phyloP scores from a whole-genome alignment of 106 monocot genomes.

The Cymbidium sinense region DNA sequence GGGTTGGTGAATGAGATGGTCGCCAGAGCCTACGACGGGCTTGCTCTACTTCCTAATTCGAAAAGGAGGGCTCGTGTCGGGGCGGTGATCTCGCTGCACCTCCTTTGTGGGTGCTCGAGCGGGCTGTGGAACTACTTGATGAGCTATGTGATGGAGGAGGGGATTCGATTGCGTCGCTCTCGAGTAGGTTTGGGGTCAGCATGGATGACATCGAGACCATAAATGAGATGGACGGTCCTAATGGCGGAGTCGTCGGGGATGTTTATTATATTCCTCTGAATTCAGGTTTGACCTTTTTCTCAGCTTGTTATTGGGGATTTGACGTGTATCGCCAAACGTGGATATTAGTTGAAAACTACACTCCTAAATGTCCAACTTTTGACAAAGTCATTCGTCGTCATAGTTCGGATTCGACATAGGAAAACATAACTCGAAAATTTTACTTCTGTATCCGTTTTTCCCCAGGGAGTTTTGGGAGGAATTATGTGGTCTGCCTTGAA shows the following conservation, averaged over 20 bases:
- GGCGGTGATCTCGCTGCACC: constrained; percentile 53
- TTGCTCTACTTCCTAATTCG: constrained; percentile 40
- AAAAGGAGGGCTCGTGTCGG: constrained; percentile 27
- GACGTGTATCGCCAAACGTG: too few species aligned
- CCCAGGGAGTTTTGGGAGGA: not conserved
- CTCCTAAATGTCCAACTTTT: too few species aligned
- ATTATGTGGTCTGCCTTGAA: too few species aligned
- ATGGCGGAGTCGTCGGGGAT: constrained; percentile 29
- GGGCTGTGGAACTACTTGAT: constrained; percentile 92
- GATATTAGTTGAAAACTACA: too few species aligned
- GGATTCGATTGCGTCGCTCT: constrained; percentile 62
- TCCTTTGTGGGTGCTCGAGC: constrained; percentile 85
- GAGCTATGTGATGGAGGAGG: constrained; percentile 62
- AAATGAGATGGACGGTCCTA: constrained; percentile 63
- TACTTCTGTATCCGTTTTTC: too few species aligned
- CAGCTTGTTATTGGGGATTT: too few species aligned
- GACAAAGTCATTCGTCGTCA: too few species aligned
- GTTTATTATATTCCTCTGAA: constrained; percentile 88
- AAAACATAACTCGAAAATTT: too few species aligned
- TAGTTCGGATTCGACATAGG: too few species aligned
- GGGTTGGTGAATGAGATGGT: constrained; percentile 15
- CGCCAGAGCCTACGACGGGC: constrained; percentile 30
- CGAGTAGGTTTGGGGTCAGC: constrained; percentile 86
- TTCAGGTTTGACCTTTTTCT: constrained; percentile 41
- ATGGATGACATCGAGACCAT: constrained; percentile 87